phyloP scores from a whole-genome alignment of 495 filamentous ascomycete genomes.

The Aspergillus coremiiformis region DNA sequence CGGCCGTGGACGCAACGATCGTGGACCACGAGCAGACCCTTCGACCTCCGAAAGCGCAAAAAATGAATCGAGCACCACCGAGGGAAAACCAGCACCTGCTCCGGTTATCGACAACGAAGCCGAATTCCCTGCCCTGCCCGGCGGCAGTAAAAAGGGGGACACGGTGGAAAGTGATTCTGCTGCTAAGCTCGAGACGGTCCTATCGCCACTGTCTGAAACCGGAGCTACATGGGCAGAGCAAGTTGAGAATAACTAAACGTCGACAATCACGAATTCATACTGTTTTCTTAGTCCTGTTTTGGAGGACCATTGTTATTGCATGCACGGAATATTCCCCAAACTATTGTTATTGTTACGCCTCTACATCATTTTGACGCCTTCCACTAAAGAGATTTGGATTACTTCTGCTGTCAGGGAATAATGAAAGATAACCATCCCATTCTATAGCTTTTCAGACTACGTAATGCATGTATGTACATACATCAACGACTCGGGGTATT shows the following conservation, averaged over 20 bases:
- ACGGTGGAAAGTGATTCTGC: background rate
- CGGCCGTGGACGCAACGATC: constrained; percentile 30
- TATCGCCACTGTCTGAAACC: constrained; percentile 14
- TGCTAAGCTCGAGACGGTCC: constrained; percentile 3
- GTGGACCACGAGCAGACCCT: constrained; percentile 21
- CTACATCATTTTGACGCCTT: background rate
- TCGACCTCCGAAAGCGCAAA: constrained; percentile 7
- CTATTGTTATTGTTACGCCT: background rate
- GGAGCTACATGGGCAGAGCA: constrained; percentile 27
- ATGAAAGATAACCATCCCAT: background rate
- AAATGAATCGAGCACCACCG: constrained; percentile 15
- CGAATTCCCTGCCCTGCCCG: constrained; percentile 41
- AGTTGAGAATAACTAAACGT: constrained; percentile 13
- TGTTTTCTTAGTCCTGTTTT: background rate
- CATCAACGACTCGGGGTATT: background rate
- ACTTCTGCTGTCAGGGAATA: background rate
- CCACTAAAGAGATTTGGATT: background rate
- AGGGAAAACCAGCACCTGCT: constrained; percentile 10
- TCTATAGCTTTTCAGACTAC: background rate
- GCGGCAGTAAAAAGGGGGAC: constrained; percentile 13
- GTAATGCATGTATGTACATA: background rate
- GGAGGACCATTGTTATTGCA: background rate
- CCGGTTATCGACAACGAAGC: constrained; percentile 26
- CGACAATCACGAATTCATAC: background rate
- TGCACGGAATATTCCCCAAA: constrained; percentile 9